These are phyloP conservation scores for Mucor sp. DNA, from an alignment of 371 early-diverging fungal species.

Conservation along the genomic window DNA sequence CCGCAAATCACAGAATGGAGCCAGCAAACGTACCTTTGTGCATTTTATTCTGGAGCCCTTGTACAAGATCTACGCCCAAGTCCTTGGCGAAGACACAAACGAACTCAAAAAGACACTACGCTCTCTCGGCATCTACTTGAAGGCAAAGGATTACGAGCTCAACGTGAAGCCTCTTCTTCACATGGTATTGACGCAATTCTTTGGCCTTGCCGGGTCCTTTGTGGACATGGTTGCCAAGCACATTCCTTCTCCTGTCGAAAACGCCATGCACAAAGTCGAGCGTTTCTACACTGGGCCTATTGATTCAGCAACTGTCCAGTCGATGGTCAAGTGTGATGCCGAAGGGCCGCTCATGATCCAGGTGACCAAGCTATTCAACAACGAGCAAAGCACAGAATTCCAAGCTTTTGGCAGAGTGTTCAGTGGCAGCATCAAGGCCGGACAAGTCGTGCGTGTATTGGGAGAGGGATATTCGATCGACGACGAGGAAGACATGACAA, in stretches of 20 bases:
- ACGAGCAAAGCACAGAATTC: conserved; percentile 81
- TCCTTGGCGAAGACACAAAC: conserved; percentile 72
- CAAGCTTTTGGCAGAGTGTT: conserved; percentile 92
- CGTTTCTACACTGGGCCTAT: conserved; percentile 80
- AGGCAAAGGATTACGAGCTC: conserved; percentile 73
- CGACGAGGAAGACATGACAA: conserved; percentile 95
- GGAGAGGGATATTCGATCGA: conserved; percentile 91
- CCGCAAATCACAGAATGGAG: conserved; percentile 61
- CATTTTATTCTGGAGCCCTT: conserved; percentile 97
- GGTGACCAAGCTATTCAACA: conserved; percentile 87
- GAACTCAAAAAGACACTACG: conserved; percentile 72
- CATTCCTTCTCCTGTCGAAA: conserved; percentile 81
- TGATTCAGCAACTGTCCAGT: conserved; percentile 60
- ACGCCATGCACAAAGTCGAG: conserved; percentile 69
- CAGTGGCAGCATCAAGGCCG: conserved; percentile 83
- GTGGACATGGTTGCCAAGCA: conserved; percentile 88
- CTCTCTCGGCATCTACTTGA: conserved; percentile 80
- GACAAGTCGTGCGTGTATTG: conserved; percentile 85
- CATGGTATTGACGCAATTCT: conserved; percentile 84
- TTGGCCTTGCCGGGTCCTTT: conserved; percentile 87
- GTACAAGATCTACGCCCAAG: conserved; percentile 91
- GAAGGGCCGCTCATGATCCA: conserved; percentile 93
- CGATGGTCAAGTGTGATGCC: conserved; percentile 85
- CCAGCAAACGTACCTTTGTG: conserved; percentile 85
- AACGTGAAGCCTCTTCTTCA: conserved; percentile 85